A percentile compares a stretch with the other conserved stretches of the same genome.
Conservation (phyloP, 257 asterid genomes). For the Linderniella brevidens region DNA sequence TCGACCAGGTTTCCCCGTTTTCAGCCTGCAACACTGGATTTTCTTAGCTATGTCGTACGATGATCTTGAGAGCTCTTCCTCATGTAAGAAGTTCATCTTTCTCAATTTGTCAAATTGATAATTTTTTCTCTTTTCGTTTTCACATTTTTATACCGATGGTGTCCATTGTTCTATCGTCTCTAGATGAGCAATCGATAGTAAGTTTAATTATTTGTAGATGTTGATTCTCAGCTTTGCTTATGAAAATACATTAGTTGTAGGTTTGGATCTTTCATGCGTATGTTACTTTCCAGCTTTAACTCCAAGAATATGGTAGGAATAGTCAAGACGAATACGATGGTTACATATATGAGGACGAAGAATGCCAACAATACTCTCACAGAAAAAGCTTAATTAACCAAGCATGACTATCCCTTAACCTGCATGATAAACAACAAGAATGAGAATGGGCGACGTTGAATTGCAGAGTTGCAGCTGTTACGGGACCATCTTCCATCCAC, state of each 20-base stretch:
- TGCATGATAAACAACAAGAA: conserved; percentile 15
- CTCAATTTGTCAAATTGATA: no score
- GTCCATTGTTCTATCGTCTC: no score
- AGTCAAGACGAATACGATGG: conserved; percentile 36
- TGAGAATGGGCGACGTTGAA: conserved; percentile 52
- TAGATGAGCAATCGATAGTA: conserved; percentile 80
- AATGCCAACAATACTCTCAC: conserved; percentile 31
- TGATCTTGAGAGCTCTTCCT: no score
- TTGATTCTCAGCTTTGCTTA: not conserved
- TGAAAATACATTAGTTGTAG: no score
- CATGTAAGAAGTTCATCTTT: no score
- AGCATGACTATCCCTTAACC: conserved; percentile 22
- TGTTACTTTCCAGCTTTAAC: conserved; percentile 46
- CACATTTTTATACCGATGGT: no score
- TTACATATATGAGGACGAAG: conserved; percentile 27
- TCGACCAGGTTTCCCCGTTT: no score
- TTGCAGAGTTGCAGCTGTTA: conserved; percentile 80
- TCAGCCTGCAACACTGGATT: no score
- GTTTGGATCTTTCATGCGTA: conserved; percentile 10
- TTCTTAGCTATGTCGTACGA: no score
- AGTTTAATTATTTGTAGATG: not conserved
- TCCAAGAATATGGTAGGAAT: conserved; percentile 60
- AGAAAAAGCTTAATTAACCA: conserved; percentile 45
- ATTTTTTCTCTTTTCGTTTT: no score
- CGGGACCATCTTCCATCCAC: conserved; percentile 83